Conservation (phyloP, 2,329 filamentous ascomycete genomes). For the Diaporthe australafricana region DNA sequence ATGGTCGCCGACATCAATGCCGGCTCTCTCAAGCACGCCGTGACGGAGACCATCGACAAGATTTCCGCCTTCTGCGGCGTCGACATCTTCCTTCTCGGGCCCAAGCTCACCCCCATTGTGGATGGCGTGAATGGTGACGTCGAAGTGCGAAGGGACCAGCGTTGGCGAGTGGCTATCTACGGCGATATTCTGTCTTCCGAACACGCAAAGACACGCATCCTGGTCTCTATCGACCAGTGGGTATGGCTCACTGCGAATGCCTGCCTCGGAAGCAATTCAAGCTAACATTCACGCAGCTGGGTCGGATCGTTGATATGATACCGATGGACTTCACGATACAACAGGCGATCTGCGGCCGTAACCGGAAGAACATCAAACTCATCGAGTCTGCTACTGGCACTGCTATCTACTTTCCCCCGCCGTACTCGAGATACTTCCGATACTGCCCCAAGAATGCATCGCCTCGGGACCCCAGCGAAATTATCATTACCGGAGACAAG, state of each 20-base stretch:
- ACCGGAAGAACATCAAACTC: slow-evolving; percentile 96
- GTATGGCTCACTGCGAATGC: slow-evolving; percentile 61
- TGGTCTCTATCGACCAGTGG: slow-evolving; percentile 97
- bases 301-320: slow-evolving; percentile 80
- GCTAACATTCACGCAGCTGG: slow-evolving; percentile 66
- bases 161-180: slow-evolving; percentile 93
- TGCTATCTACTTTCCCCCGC: slow-evolving; percentile 96
- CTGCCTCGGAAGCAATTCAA: neutral
- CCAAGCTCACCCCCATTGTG: slow-evolving; percentile 84
- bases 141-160: slow-evolving; percentile 87
- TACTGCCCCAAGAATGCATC: slow-evolving; percentile 87
- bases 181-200: slow-evolving; percentile 95
- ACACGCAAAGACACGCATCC: slow-evolving; percentile 93
- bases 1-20: slow-evolving; percentile 81
- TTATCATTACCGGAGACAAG: slow-evolving; percentile 94
- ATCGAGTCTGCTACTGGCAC: slow-evolving; percentile 97
- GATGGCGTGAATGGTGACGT: slow-evolving; percentile 81
- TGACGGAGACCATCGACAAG: slow-evolving; percentile 87
- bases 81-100: slow-evolving; percentile 94
- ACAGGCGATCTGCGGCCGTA: slow-evolving; percentile 91
- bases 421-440: slow-evolving; percentile 91
- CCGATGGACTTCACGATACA: slow-evolving; percentile 90
- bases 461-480: slow-evolving; percentile 85
- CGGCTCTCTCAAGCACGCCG: slow-evolving; percentile 77
- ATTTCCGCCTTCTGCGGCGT: slow-evolving; percentile 91